Evolutionary conservation across 805 yeast species (phyloP).

Genomic region (Yarrowia sp.): DNA sequence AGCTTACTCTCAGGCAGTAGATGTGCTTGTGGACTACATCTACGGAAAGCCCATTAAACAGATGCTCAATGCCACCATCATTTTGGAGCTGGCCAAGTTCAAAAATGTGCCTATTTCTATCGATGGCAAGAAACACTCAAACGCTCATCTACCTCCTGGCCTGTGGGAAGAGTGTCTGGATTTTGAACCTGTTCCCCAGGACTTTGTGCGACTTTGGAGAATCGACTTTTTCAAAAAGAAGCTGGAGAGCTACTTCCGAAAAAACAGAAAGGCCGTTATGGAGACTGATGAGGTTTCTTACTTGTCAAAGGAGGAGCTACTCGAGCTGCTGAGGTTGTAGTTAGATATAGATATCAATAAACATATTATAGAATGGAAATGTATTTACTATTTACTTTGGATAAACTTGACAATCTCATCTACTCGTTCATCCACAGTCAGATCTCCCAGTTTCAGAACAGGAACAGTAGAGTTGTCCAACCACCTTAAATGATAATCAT

Average conservation of each 20-base stretch:
- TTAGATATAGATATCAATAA: neutral
- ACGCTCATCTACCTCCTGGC: slow-evolving; percentile 6
- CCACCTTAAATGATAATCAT: slow-evolving; percentile 6
- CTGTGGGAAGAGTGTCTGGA: slow-evolving; percentile 7
- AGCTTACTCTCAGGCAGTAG: neutral
- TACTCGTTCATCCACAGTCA: neutral
- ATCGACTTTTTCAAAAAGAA: neutral
- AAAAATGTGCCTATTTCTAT: neutral
- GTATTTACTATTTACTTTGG: neutral
- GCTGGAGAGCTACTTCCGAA: neutral
- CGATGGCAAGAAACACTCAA: neutral
- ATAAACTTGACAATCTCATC: neutral
- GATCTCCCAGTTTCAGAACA: neutral
- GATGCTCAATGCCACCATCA: neutral
- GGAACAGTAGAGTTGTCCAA: neutral
- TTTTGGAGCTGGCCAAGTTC: neutral
- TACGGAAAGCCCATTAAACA: slow-evolving; percentile 4
- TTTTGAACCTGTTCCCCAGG: neutral
- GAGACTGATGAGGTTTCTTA: neutral
- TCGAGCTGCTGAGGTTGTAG: slow-evolving; percentile 29
- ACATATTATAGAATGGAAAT: no score
- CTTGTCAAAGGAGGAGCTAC: neutral
- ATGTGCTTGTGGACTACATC: neutral
- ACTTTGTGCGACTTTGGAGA: slow-evolving; percentile 21
- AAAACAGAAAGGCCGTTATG: neutral